Conservation (phyloP, 345 rosid genomes). For the Citrus reticulata region DNA sequence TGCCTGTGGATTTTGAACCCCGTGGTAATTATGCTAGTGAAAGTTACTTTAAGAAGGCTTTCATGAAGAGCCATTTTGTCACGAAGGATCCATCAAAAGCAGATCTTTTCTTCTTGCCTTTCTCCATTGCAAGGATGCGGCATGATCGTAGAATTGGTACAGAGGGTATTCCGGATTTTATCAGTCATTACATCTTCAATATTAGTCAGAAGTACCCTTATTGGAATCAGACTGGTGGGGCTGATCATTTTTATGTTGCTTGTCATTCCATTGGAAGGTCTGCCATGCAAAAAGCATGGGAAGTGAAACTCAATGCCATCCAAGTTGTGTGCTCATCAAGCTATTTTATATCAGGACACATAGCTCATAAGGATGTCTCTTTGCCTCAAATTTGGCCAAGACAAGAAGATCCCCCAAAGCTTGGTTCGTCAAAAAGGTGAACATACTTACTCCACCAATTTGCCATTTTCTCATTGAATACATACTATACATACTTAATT, state of each 20-base stretch:
- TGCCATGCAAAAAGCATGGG: conserved; percentile 39
- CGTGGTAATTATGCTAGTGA: conserved; percentile 58
- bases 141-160: conserved; percentile 43
- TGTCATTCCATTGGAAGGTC: conserved; percentile 61
- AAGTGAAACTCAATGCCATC: conserved; percentile 46
- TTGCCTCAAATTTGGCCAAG: conserved; percentile 71
- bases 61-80: conserved; percentile 47
- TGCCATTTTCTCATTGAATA: not conserved
- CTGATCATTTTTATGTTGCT: conserved; percentile 63
- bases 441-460: not conserved
- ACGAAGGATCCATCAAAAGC: conserved; percentile 42
- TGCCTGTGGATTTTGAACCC: conserved; percentile 45
- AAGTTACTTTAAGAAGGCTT: conserved; percentile 53
- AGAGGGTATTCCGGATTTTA: conserved; percentile 36
- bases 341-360: conserved; percentile 45
- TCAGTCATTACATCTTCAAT: conserved; percentile 34
- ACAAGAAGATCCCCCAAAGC: conserved; percentile 39
- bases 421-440: conserved; percentile 46
- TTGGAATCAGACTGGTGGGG: conserved; percentile 61
- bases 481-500: not conserved
- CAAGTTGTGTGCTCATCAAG: conserved; percentile 63
- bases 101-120: conserved; percentile 56
- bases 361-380: conserved; percentile 58
- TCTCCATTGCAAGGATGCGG: conserved; percentile 53
- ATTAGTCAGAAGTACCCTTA: conserved; percentile 48